Conservation (phyloP, 192 early-diverging fungal genomes). For the Entophlyctis helioformis region DNA sequence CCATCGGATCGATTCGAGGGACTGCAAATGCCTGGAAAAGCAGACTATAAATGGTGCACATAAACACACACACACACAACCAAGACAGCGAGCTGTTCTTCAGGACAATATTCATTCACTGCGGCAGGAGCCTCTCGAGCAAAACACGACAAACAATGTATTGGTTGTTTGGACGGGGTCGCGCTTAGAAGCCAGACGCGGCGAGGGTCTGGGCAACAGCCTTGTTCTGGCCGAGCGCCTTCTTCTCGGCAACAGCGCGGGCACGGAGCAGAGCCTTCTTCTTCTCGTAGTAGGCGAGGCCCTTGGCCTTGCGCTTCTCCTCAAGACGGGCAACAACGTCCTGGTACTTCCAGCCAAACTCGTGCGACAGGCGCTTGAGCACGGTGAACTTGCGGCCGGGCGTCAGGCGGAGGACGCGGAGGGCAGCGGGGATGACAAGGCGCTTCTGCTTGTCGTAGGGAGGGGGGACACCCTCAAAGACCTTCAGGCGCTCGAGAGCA, state of each 20-base stretch:
- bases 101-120: too few relatives aligned
- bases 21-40: too few relatives aligned
- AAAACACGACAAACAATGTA: too few relatives aligned
- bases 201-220: slow-evolving; percentile 48
- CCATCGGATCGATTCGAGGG: too few relatives aligned
- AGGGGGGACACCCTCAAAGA: slow-evolving; percentile 98
- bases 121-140: too few relatives aligned
- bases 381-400: slow-evolving; percentile 98
- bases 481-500: slow-evolving; percentile 94
- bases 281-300: slow-evolving; percentile 85
- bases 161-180: too few relatives aligned
- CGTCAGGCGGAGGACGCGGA: slow-evolving; percentile 92
- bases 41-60: too few relatives aligned
- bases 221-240: slow-evolving; percentile 41
- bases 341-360: slow-evolving; percentile 99
- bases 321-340: slow-evolving; percentile 92
- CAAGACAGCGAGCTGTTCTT: too few relatives aligned
- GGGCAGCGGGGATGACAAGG: slow-evolving; percentile 91
- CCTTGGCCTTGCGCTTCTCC: slow-evolving; percentile 97
- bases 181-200: slow-evolving; percentile 49
- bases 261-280: slow-evolving; percentile 42
- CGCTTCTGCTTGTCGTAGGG: slow-evolving; percentile 96
- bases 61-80: too few relatives aligned
- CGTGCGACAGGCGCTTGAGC: slow-evolving; percentile 81
- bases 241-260: slow-evolving; percentile 60